Base-by-base conservation (phyloP, 2,329 filamentous ascomycete species). In the Colletotrichum noveboracense region DNA sequence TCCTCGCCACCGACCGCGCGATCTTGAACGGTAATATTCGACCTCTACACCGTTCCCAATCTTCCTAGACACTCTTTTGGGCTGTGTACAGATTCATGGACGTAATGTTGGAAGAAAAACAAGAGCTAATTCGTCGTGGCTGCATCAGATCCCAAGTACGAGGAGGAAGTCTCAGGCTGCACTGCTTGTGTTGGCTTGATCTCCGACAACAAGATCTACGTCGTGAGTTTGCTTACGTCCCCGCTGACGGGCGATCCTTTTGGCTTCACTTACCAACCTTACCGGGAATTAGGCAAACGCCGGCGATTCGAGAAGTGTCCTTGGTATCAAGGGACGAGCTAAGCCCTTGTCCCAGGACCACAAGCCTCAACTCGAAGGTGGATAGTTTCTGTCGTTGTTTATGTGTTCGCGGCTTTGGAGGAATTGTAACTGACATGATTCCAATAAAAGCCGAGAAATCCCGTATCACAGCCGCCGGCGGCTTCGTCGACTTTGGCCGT, bases 261-360 rank as follows among this genome's bases (percentile, higher is more conserved):
- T 83, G 82, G 70, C 77, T 66, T 70, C 28, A 76, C 70, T 73
- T 67, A 76, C 75, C 52, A 65, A 77, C n/a, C 66, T 28, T 24
- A 52, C 30, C 26, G 16, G 18, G 18, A n/a, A 71, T 70, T 80
- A 99, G 97, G 97, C 95, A 82, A 99, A 99, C 84, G 95, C 97
- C 78, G 97, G 97, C 83, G 97, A 99, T 85, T 99, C 97, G 78
- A 93, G 97, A 88, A 95, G 94, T 83, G 97, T 99, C 30, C 88
- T 99, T 79, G 97, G 97, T 81, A 95, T 99, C 82, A 99, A 98
- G 88, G 97, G 97, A 79, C 92, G 97, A 81, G 97, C 97, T 79
- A 99, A 98, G 88, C 97, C 97, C 68, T 90, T 99, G 76, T 99
- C 97, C n/a, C 98, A 98, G 83, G 97, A 99, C 85, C 97, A 99